Conservation (phyloP, 2,329 filamentous ascomycete genomes). For the Blastomyces gilchristii region DNA sequence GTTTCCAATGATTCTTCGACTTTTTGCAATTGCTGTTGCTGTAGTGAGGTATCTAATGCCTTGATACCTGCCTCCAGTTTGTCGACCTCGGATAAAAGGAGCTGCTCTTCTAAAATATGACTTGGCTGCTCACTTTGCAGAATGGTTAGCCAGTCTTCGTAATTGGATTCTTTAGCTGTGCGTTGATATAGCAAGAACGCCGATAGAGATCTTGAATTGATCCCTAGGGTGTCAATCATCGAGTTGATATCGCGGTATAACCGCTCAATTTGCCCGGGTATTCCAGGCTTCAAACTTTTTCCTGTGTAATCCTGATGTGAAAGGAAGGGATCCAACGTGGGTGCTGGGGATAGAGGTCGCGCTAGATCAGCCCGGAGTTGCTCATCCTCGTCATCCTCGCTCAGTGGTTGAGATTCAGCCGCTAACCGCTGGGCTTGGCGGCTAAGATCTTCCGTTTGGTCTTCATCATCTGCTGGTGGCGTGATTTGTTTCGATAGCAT, state of each 20-base stretch:
- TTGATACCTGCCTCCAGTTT: constrained; percentile 57
- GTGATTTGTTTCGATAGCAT: constrained; percentile 21
- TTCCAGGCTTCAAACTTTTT: constrained; percentile 36
- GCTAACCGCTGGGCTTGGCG: constrained; percentile 26
- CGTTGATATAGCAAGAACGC: constrained; percentile 45
- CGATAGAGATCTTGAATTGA: constrained; percentile 62
- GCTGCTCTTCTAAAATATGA: constrained; percentile 60
- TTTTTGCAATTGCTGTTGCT: constrained; percentile 57
- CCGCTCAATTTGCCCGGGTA: constrained; percentile 41
- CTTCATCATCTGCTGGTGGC: constrained; percentile 21
- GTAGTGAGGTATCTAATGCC: constrained; percentile 54
- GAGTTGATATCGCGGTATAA: constrained; percentile 48
- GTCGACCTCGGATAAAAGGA: constrained; percentile 66
- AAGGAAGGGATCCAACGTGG: constrained; percentile 40
- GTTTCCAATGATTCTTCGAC: constrained; percentile 58
- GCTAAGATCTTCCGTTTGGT: constrained; percentile 23
- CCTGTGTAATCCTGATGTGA: constrained; percentile 39
- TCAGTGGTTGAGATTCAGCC: constrained; percentile 30
- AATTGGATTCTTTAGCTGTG: constrained; percentile 37
- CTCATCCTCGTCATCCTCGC: constrained; percentile 41
- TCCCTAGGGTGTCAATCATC: constrained; percentile 86
- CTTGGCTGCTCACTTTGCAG: constrained; percentile 44
- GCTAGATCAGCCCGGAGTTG: constrained; percentile 36
- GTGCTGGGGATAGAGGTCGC: constrained; percentile 33
- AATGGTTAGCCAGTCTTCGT: constrained; percentile 38